These are phyloP conservation scores for Wallacemonas sp. DNA, from an alignment of 208 protist species.

Conservation along the genomic window DNA sequence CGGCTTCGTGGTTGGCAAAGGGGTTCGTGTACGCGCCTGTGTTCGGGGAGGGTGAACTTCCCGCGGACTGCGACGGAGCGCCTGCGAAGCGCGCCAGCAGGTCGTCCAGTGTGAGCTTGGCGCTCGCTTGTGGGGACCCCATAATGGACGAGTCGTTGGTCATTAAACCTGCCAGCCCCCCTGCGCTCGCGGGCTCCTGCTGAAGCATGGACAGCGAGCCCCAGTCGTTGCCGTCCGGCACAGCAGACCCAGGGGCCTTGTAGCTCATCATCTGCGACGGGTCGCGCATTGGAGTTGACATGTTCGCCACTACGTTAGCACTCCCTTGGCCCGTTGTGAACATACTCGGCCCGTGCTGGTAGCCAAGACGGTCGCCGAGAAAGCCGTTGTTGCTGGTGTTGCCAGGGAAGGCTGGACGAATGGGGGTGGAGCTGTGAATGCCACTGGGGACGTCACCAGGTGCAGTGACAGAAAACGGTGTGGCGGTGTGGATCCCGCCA, in stretches of 20 bases:
- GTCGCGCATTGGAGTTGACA: conserved; percentile 4
- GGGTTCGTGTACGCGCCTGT: neutral
- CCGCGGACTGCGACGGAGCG: conserved; percentile 4
- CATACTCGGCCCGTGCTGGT: neutral
- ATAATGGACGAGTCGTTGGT: conserved; percentile 14
- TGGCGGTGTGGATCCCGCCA: neutral
- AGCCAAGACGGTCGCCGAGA: conserved; percentile 1
- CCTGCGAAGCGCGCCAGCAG: conserved; percentile 43
- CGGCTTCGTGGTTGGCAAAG: neutral
- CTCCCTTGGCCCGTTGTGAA: neutral
- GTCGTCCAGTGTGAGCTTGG: conserved; percentile 43
- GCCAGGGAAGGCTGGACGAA: neutral
- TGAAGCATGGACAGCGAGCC: conserved; percentile 8
- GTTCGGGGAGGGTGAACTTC: neutral
- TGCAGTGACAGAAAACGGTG: conserved; percentile 1
- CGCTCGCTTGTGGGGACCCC: conserved; percentile 42
- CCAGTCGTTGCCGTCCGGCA: neutral
- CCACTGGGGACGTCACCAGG: neutral
- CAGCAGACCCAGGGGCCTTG: conserved; percentile 3
- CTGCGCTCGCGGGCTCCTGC: neutral
- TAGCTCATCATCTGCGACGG: neutral
- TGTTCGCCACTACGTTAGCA: neutral
- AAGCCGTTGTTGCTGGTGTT: neutral
- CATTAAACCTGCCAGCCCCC: neutral
- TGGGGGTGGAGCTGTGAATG: conserved; percentile 7